phyloP scores from a whole-genome alignment of 2,329 filamentous ascomycete species.

The Madurella mycetomatis region DNA sequence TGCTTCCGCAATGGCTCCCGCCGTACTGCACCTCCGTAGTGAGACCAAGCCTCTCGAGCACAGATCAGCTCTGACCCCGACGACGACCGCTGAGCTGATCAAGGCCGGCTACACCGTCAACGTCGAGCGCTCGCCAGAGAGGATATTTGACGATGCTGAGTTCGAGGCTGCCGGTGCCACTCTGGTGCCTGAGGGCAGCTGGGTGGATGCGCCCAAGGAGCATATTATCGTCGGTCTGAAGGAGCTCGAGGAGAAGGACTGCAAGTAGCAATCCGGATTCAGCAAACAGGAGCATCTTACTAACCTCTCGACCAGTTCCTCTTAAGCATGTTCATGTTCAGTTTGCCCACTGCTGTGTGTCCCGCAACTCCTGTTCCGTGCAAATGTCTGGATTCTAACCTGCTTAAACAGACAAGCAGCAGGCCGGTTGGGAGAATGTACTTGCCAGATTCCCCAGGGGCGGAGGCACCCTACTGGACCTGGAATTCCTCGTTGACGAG shows the following conservation, averaged over 20 bases:
- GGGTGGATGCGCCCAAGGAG: conserved; percentile 62
- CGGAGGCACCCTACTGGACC: conserved; percentile 72
- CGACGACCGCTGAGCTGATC: conserved; percentile 52
- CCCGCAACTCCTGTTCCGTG: background rate
- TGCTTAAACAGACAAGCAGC: conserved; percentile 54
- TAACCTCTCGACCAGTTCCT: conserved; percentile 40
- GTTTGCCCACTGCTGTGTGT: conserved; percentile 54
- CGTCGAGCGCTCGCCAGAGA: conserved; percentile 62
- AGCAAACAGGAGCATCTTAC: background rate
- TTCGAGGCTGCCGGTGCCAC: conserved; percentile 60
- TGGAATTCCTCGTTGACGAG: conserved; percentile 76
- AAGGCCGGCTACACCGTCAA: conserved; percentile 65
- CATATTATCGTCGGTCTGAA: conserved; percentile 73
- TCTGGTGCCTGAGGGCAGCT: conserved; percentile 62
- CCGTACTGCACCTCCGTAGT: conserved; percentile 50
- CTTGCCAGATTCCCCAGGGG: conserved; percentile 75
- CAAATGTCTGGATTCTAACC: background rate
- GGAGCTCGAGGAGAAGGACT: conserved; percentile 69
- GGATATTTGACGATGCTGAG: conserved; percentile 61
- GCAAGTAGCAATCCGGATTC: conserved; percentile 12
- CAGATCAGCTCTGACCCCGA: conserved; percentile 46
- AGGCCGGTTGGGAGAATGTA: conserved; percentile 73
- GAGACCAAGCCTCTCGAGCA: conserved; percentile 57
- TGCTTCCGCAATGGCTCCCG: conserved; percentile 31
- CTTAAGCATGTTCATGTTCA: conserved; percentile 69